Evolutionary conservation across 2,329 filamentous ascomycete genomes (phyloP), one percentile per base, ranked within the genome.

Genomic region (Apiospora arundinis): DNA sequence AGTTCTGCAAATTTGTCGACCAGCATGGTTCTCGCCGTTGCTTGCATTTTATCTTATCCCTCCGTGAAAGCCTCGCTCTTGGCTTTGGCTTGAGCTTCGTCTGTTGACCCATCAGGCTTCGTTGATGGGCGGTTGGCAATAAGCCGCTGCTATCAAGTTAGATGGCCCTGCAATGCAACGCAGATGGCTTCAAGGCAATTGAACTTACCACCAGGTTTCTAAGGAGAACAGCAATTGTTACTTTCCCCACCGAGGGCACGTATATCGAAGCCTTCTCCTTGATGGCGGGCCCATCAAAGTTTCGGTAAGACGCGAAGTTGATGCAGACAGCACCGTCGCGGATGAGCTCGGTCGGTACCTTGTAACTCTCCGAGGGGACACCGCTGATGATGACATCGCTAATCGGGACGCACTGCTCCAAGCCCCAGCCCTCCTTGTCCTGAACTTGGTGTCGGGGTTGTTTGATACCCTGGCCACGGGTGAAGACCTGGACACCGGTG

Each of bases 231-330:
- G 95, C 93, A 80, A 98, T 98, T 0, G 96, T 99, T 67, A 98
- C 95, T 85, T 98, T 99, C 77, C 96, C 96, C 75, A 98, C 97
- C 0, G 95, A 96, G 1, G 96, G 96, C 23, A 98, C 95, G 78
- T 98, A 99, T 78, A 99, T 97, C 6, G 94, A 95, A 1, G 96
- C 96, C 85, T 95, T 97, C 81, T 98, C 93, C 84, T 97, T 98
- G 75, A 98, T 91, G 67, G 93, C 93, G 0, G 92, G 91, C 0
- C 88, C 88, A 73, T 92, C 92, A 82, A 98, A 98, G 84, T 99
- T 98, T 85, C 95, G 94, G 82, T 93, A 94, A 69, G 94, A 97
- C 9, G 95, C 97, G 82, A 99, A 98, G 84, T 99, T 99, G 85
- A 99, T 95, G 87, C 96, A 99, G n/a, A 97, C 94, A 42, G 94